These are phyloP conservation scores for Salix dunnii DNA, from an alignment of 345 rosid species.

Conservation along the genomic window DNA sequence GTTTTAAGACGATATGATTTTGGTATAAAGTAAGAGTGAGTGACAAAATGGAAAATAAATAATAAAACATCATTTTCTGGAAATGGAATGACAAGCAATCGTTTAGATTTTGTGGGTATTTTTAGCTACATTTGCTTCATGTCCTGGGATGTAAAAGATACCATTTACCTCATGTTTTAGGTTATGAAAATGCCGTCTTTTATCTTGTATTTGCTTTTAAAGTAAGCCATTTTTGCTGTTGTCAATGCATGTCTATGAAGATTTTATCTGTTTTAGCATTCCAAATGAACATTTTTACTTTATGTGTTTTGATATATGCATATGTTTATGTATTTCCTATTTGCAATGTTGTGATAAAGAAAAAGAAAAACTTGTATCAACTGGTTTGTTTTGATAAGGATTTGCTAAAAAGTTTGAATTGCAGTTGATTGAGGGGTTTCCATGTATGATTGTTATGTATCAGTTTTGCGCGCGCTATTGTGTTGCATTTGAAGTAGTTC, in stretches of 20 bases:
- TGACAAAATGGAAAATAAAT: constrained; percentile 1
- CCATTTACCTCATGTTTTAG: constrained; percentile 27
- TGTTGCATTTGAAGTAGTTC: not conserved
- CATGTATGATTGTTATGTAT: not conserved
- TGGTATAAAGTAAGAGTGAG: not conserved
- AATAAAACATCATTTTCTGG: constrained; percentile 4
- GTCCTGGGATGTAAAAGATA: constrained; percentile 8
- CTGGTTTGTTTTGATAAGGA: constrained; percentile 11
- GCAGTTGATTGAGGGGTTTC: constrained; percentile 11
- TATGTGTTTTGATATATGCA: constrained; percentile 4
- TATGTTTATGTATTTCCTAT: not conserved
- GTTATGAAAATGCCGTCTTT: not conserved
- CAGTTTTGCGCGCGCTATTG: not conserved
- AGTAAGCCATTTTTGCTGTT: constrained; percentile 9
- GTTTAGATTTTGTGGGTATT: constrained; percentile 9
- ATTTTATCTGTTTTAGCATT: not conserved
- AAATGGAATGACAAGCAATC: constrained; percentile 17
- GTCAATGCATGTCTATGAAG: not conserved
- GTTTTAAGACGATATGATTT: not conserved
- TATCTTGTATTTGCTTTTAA: constrained; percentile 16
- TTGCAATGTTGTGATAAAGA: constrained; percentile 1
- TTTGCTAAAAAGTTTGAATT: not conserved
- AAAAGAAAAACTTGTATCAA: not conserved
- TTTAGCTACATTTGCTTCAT: constrained; percentile 31
- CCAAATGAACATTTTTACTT: not conserved